Evolutionary conservation across 345 rosid species (phyloP).

Genomic region (Lagerstroemia speciosa): DNA sequence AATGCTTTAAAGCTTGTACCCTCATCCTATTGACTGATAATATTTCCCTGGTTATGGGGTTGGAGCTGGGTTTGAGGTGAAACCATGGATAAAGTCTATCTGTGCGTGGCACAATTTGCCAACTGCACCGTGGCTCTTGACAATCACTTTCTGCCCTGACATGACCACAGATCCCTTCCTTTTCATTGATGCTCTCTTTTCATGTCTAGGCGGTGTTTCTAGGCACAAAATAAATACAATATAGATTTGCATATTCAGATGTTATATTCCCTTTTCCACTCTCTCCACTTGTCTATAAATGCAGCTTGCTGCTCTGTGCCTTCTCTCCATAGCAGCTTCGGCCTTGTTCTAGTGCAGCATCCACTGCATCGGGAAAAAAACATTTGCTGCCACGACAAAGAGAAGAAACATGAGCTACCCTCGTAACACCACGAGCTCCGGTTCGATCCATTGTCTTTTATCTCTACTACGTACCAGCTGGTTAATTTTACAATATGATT

Average conservation of each 20-base stretch:
- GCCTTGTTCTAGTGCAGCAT: not conserved
- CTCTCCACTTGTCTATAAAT: constrained; percentile 8
- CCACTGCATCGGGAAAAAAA: not conserved
- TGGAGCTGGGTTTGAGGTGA: too few species aligned
- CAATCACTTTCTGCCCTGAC: not conserved
- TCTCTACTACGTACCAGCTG: not conserved
- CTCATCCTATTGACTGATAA: too few species aligned
- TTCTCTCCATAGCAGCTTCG: constrained; percentile 4
- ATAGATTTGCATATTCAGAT: constrained; percentile 3
- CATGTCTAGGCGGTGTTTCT: not conserved
- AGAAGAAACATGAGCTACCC: constrained; percentile 7
- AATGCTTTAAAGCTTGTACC: too few species aligned
- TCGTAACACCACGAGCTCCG: constrained; percentile 4
- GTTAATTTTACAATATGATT: not conserved
- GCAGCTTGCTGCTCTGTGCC: not conserved
- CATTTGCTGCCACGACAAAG: not conserved
- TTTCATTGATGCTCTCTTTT: constrained; percentile 4
- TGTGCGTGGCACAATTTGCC: too few species aligned
- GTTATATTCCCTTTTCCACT: constrained; percentile 7
- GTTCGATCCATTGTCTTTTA: not conserved
- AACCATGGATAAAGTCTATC: too few species aligned
- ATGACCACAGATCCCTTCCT: constrained; percentile 2
- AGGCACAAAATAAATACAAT: not conserved
- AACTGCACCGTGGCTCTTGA: not conserved
- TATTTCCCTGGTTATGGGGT: too few species aligned